Evolutionary conservation across 2,329 filamentous ascomycete species (phyloP).

Genomic region (Ceratocystis diversiconidia): DNA sequence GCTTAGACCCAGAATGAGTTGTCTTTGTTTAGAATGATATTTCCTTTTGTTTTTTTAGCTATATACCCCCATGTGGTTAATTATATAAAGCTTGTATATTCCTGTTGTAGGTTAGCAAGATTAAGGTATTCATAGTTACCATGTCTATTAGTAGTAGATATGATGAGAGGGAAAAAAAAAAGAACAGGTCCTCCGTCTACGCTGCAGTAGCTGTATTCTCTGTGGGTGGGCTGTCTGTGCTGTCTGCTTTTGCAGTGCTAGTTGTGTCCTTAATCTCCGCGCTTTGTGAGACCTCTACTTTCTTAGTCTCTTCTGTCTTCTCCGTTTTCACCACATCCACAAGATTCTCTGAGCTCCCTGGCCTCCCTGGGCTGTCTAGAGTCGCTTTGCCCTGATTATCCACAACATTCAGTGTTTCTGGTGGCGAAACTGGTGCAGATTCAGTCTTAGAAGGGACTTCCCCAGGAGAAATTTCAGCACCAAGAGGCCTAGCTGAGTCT

Average conservation of each 20-base stretch:
- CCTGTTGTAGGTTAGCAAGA: no score
- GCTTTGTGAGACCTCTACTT: neutral
- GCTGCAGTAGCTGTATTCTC: neutral
- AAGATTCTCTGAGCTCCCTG: neutral
- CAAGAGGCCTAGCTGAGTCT: neutral
- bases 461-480: neutral
- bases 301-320: neutral
- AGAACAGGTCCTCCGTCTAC: neutral
- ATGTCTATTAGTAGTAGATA: no score
- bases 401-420: neutral
- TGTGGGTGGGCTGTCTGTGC: neutral
- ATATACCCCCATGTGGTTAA: no score
- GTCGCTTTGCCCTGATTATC: no score
- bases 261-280: neutral
- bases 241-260: neutral
- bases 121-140: no score
- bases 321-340: neutral
- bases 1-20: neutral
- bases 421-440: neutral
- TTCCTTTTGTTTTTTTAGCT: no score
- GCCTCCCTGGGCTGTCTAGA: no score
- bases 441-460: neutral
- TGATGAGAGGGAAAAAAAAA: neutral
- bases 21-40: no score
- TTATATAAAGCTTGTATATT: no score